These are phyloP conservation scores for Trametes cubensis DNA, from an alignment of 768 basidiomycete genomes.

Conservation along the genomic window DNA sequence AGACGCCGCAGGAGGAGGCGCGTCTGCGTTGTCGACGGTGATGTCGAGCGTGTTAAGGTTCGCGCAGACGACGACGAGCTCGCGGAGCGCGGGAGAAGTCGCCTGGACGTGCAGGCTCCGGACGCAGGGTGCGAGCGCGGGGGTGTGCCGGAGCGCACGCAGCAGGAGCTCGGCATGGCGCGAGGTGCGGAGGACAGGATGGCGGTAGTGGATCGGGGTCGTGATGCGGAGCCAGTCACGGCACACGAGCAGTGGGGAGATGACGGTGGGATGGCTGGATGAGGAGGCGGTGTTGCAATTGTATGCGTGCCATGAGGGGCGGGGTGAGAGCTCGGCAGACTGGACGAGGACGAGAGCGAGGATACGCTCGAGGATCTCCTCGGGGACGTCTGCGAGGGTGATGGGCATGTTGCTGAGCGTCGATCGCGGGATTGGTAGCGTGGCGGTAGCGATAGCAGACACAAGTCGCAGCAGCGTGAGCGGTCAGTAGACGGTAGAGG, in stretches of 20 bases:
- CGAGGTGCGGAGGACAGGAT: conserved; percentile 47
- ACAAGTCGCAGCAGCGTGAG: no score
- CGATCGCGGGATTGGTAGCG: background rate
- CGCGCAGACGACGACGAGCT: conserved; percentile 39
- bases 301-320: conserved; percentile 28
- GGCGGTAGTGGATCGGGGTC: conserved; percentile 59
- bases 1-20: background rate
- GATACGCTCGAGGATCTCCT: conserved; percentile 52
- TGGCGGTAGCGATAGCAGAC: background rate
- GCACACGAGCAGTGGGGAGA: conserved; percentile 54
- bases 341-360: conserved; percentile 37
- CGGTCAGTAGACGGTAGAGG: background rate
- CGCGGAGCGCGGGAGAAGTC: conserved; percentile 44
- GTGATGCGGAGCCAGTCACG: conserved; percentile 57
- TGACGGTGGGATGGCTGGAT: conserved; percentile 27
- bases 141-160: conserved; percentile 41
- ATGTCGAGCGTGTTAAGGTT: conserved; percentile 44
- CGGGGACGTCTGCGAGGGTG: conserved; percentile 39
- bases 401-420: conserved; percentile 17
- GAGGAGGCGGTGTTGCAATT: conserved; percentile 5
- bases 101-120: conserved; percentile 46
- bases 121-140: conserved; percentile 44
- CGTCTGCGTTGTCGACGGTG: conserved; percentile 33
- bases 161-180: conserved; percentile 42
- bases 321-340: conserved; percentile 26